These are phyloP conservation scores for Pseudogymnoascus sp. DNA, from an alignment of 2,329 filamentous ascomycete species.

Conservation along the genomic window DNA sequence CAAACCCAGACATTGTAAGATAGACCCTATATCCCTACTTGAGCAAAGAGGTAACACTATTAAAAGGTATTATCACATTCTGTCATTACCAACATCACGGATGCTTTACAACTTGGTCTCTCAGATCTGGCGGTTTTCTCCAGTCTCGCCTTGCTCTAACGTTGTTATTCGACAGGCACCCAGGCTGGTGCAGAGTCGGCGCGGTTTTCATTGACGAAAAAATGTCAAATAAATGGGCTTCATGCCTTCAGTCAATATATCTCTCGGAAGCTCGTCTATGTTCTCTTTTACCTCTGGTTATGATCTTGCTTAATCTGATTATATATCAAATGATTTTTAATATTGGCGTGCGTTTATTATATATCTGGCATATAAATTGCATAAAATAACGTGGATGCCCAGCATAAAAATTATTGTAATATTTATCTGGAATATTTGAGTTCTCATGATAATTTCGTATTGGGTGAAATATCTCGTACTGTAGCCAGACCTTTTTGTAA, in stretches of 20 bases:
- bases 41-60: too few relatives aligned
- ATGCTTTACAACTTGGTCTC: too few relatives aligned
- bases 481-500: background rate
- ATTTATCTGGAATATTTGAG: background rate
- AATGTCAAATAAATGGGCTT: background rate
- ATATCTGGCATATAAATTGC: background rate
- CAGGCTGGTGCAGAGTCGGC: background rate
- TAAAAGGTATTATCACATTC: too few relatives aligned
- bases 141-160: too few relatives aligned
- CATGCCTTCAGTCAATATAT: background rate
- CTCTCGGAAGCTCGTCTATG: background rate
- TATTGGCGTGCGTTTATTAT: background rate
- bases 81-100: too few relatives aligned
- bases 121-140: too few relatives aligned
- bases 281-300: background rate
- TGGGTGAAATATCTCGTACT: background rate
- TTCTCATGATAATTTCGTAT: background rate
- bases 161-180: background rate
- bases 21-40: too few relatives aligned
- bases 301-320: background rate
- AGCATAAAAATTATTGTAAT: background rate
- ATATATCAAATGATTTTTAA: background rate
- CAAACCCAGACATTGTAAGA: too few relatives aligned
- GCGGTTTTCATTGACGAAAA: background rate
- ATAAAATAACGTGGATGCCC: background rate